These are phyloP conservation scores for Coelastrella sp. DNA, from an alignment of 139 green algal genomes.

Conservation along the genomic window DNA sequence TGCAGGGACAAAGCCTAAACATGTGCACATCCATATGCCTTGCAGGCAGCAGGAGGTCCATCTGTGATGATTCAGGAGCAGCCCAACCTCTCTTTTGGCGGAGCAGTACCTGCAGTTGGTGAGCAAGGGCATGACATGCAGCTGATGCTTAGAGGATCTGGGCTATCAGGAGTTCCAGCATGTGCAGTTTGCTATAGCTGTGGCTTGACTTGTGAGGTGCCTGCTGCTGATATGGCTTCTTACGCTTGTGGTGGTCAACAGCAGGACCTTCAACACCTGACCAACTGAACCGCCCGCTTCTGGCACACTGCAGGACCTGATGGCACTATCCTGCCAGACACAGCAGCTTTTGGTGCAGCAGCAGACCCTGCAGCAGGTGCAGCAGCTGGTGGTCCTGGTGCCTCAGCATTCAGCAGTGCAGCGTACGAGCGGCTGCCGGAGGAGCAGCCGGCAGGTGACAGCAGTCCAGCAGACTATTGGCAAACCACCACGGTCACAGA, in stretches of 20 bases:
- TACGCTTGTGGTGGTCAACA: too few relatives aligned
- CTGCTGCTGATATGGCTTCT: too few relatives aligned
- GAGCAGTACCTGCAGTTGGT: slow-evolving; percentile 14
- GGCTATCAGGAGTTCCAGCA: too few relatives aligned
- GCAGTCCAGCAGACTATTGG: not conserved
- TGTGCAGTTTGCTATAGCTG: too few relatives aligned
- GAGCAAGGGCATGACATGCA: not conserved
- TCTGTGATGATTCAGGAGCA: slow-evolving; percentile 59
- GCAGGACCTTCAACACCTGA: too few relatives aligned
- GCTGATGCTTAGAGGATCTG: too few relatives aligned
- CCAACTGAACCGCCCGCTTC: too few relatives aligned
- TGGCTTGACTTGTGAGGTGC: too few relatives aligned
- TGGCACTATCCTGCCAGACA: not conserved
- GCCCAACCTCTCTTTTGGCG: not conserved
- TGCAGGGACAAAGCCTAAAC: too few relatives aligned
- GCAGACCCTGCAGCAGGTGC: slow-evolving; percentile 19
- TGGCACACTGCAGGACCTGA: not conserved
- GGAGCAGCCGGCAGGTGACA: not conserved
- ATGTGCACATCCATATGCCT: too few relatives aligned
- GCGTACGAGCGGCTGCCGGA: not conserved
- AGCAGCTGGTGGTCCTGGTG: not conserved
- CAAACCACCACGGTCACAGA: slow-evolving; percentile 36
- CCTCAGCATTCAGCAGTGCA: not conserved
- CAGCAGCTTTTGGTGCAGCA: slow-evolving; percentile 2
- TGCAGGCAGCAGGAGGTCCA: slow-evolving; percentile 10